Conservation (phyloP, 1,139 yeast genomes). For the Suhomyces ambrosiae region DNA sequence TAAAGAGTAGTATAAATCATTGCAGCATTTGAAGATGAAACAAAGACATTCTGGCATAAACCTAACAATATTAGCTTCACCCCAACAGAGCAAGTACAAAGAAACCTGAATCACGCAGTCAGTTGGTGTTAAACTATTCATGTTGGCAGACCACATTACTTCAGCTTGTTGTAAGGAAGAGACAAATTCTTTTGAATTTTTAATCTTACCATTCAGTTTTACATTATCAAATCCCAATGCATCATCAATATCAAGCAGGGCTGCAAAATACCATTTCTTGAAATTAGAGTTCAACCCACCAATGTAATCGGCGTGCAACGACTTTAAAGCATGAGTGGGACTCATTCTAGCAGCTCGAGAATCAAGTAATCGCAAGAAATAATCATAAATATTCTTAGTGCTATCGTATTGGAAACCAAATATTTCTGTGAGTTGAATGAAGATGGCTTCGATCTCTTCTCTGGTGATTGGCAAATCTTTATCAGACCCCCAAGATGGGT, state of each 20-base stretch:
- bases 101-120: constrained; percentile 92
- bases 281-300: constrained; percentile 35
- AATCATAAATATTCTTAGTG: constrained; percentile 96
- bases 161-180: constrained; percentile 59
- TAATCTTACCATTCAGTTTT: constrained; percentile 71
- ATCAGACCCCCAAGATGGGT: constrained; percentile 58
- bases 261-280: constrained; percentile 32
- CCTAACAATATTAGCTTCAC: constrained; percentile 97
- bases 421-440: constrained; percentile 83
- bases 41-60: constrained; percentile 92
- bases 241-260: constrained; percentile 34
- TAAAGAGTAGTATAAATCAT: constrained; percentile 92
- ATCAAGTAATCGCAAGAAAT: constrained; percentile 89
- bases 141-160: constrained; percentile 53
- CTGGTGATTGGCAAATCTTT: constrained; percentile 23
- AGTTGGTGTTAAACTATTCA: constrained; percentile 50
- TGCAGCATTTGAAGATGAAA: constrained; percentile 75
- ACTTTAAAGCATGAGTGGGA: constrained; percentile 88
- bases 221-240: constrained; percentile 52
- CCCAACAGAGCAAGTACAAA: constrained; percentile 90
- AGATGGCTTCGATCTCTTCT: constrained; percentile 75
- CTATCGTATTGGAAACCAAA: constrained; percentile 98
- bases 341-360: constrained; percentile 97
- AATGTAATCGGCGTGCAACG: constrained; percentile 92
- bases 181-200: constrained; percentile 73